phyloP scores from a whole-genome alignment of 2,329 filamentous ascomycete species.

The Basipetospora sp. region DNA sequence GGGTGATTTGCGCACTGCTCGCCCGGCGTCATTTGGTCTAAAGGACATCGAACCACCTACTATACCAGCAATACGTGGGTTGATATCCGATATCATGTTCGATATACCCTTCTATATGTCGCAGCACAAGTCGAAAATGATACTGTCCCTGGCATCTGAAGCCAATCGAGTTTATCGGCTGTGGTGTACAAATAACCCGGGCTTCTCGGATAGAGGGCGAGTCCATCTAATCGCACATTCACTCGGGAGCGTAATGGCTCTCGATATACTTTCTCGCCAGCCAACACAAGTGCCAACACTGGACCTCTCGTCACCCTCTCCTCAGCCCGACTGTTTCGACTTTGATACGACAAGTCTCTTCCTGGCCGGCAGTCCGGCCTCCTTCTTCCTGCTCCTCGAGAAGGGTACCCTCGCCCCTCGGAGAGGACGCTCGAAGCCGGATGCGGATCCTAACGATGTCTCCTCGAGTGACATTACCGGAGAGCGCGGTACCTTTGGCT shows the following conservation, averaged over 20 bases:
- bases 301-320: slow-evolving; percentile 24
- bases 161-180: slow-evolving; percentile 90
- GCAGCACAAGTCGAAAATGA: slow-evolving; percentile 90
- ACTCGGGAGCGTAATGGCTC: slow-evolving; percentile 82
- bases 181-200: slow-evolving; percentile 88
- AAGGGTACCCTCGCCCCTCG: slow-evolving; percentile 58
- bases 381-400: slow-evolving; percentile 84
- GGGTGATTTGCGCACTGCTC: slow-evolving; percentile 31
- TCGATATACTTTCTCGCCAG: slow-evolving; percentile 81
- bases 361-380: slow-evolving; percentile 75
- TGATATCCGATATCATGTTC: slow-evolving; percentile 96
- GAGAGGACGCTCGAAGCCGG: slow-evolving; percentile 59
- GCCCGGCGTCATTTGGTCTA: slow-evolving; percentile 46
- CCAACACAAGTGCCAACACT: slow-evolving; percentile 53
- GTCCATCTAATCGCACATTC: slow-evolving; percentile 91
- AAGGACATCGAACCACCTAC: slow-evolving; percentile 86
- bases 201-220: slow-evolving; percentile 63
- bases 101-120: slow-evolving; percentile 97
- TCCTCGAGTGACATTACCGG: slow-evolving; percentile 50
- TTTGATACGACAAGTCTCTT: slow-evolving; percentile 88
- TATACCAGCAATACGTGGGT: slow-evolving; percentile 78
- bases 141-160: slow-evolving; percentile 71
- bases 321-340: slow-evolving; percentile 54
- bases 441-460: slow-evolving; percentile 49
- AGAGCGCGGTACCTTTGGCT: slow-evolving; percentile 70